Evolutionary conservation across 1,284 basidiomycete genomes (phyloP).

Genomic region (Apiotrichum domesticum): DNA sequence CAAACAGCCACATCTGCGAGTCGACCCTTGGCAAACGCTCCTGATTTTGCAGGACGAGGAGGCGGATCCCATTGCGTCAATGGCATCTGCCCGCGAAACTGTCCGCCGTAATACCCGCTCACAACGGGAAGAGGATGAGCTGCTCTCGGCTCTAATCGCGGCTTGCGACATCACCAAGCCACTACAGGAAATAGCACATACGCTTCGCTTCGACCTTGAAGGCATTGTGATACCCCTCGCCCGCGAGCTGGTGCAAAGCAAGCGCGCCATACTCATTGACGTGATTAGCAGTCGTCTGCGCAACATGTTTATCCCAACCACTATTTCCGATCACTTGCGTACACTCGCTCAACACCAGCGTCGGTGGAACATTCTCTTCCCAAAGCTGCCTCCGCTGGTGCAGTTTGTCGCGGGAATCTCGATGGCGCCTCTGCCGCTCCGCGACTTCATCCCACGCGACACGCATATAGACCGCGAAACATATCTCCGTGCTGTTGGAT

Average conservation of each 20-base stretch:
- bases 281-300: slow-evolving; percentile 73
- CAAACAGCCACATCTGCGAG: slow-evolving; percentile 22
- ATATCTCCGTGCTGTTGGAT: slow-evolving; percentile 79
- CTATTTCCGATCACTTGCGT: slow-evolving; percentile 61
- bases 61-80: background rate
- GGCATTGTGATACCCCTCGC: slow-evolving; percentile 80
- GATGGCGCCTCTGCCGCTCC: slow-evolving; percentile 60
- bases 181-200: slow-evolving; percentile 75
- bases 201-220: slow-evolving; percentile 80
- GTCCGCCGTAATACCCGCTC: slow-evolving; percentile 1
- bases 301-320: slow-evolving; percentile 70
- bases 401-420: slow-evolving; percentile 67
- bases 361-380: slow-evolving; percentile 65
- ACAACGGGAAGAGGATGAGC: slow-evolving; percentile 50
- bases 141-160: slow-evolving; percentile 58
- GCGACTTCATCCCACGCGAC: slow-evolving; percentile 32
- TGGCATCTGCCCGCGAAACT: background rate
- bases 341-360: slow-evolving; percentile 49
- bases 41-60: slow-evolving; percentile 55
- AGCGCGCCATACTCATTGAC: slow-evolving; percentile 82
- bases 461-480: slow-evolving; percentile 50
- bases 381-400: slow-evolving; percentile 64
- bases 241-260: slow-evolving; percentile 81
- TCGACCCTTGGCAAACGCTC: slow-evolving; percentile 90
- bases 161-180: slow-evolving; percentile 54